A percentile compares a stretch with the other conserved stretches of the same genome.
These are phyloP conservation scores for Colletotrichum sp. DNA, from an alignment of 2,329 filamentous ascomycete genomes.

Conservation along the genomic window DNA sequence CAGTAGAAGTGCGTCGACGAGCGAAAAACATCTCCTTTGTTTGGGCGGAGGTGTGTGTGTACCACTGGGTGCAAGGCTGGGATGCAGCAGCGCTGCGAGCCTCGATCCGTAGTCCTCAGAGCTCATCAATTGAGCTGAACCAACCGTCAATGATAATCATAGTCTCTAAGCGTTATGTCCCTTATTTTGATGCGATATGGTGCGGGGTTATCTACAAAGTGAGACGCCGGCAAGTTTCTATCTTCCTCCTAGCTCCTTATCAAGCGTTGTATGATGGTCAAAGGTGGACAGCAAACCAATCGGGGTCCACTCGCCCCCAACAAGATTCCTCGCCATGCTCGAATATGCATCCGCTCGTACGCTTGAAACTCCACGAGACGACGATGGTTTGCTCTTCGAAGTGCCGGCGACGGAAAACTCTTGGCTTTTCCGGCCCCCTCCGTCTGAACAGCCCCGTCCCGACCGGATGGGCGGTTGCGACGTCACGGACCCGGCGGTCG, in stretches of 20 bases:
- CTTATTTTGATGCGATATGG: not conserved
- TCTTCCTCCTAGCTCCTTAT: conserved; percentile 34
- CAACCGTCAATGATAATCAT: not conserved
- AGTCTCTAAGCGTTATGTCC: not conserved
- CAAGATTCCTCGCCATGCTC: conserved; percentile 33
- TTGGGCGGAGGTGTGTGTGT: not conserved
- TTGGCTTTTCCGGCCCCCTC: not conserved
- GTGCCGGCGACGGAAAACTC: not conserved
- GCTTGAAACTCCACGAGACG: conserved; percentile 20
- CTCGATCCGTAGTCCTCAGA: not conserved
- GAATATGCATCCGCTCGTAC: conserved; percentile 36
- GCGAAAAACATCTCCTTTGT: not conserved
- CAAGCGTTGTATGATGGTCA: conserved; percentile 33
- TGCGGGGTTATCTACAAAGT: not conserved
- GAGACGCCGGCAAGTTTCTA: not conserved
- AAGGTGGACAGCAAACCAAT: conserved; percentile 40
- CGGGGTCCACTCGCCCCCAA: conserved; percentile 31
- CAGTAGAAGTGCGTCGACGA: conserved; percentile 11
- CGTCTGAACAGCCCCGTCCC: not conserved
- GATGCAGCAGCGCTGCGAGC: not conserved
- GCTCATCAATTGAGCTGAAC: not conserved
- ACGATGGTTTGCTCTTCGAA: no score
- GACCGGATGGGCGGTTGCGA: not conserved
- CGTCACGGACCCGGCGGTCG: not conserved
- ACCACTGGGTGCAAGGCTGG: not conserved